Evolutionary conservation across 768 basidiomycete species (phyloP), one percentile per base, ranked within the genome.

Genomic region (Mycena belliarum): DNA sequence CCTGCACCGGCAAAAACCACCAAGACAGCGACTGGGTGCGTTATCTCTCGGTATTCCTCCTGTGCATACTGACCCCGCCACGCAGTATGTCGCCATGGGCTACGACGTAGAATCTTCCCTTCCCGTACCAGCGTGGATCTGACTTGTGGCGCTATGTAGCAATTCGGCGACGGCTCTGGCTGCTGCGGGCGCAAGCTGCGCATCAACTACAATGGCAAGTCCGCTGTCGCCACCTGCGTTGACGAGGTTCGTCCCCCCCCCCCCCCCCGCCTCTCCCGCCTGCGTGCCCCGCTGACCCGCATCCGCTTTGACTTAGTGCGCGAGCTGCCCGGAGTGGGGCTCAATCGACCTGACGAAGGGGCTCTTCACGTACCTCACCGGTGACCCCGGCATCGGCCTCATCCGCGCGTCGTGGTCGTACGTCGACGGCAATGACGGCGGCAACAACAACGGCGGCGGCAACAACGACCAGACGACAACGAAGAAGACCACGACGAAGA

Each of bases 31-130:
- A 61, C 33, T 61, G 11, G 4, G 59, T 60, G n/a, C n/a, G n/a
- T n/a, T n/a, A n/a, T n/a, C n/a, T n/a, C n/a, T n/a, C n/a, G n/a
- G n/a, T n/a, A n/a, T n/a, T n/a, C n/a, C n/a, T n/a, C n/a, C n/a
- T n/a, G n/a, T n/a, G n/a, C n/a, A n/a, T n/a, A n/a, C n/a, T n/a
- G n/a, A n/a, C n/a, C n/a, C n/a, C n/a, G n/a, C n/a, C n/a, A n/a
- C n/a, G n/a, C n/a, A 61, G 60, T 57, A 37, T 49, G 60, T 61
- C 25, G 60, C 60, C 23, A 61, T 61, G 60, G 55, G 55, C 47
- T 45, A 29, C 55, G 40, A 61, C 6, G 60, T 57, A 57, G 37
- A 18, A 47, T 28, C 16, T 6, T 28, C 9, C 37, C 21, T 24
- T 45, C 18, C 6, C 9, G 15, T 14, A 11, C 9, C 0, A 4